A percentile compares a stretch with the other conserved stretches of the same genome.
phyloP scores from a whole-genome alignment of 2,329 filamentous ascomycete genomes.

The Epichloe amarillans region DNA sequence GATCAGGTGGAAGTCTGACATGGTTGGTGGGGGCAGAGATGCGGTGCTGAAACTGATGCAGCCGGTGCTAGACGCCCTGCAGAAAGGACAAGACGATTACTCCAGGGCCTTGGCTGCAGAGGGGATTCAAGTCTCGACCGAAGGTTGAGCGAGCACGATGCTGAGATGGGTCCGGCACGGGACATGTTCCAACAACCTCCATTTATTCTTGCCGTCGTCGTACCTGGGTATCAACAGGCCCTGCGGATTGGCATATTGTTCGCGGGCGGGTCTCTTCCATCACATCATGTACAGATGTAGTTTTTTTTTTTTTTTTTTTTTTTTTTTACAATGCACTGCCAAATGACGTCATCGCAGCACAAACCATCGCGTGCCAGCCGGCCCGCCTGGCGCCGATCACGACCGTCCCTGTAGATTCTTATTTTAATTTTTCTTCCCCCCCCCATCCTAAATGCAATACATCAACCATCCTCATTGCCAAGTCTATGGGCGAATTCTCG shows the following conservation, averaged over 20 bases:
- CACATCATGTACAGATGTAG: not conserved
- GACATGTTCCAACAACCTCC: not conserved
- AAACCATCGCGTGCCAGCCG: not conserved
- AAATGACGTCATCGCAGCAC: not conserved
- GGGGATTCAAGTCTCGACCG: conserved; percentile 33
- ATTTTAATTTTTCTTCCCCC: fast-evolving
- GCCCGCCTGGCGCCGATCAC: too few species aligned
- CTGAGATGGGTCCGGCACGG: not conserved
- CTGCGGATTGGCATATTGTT: not conserved
- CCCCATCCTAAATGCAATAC: too few species aligned
- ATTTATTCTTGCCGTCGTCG: not conserved
- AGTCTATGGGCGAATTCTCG: conserved; percentile 23
- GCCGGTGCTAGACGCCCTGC: conserved; percentile 58
- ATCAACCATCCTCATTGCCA: not conserved
- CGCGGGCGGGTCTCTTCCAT: not conserved
- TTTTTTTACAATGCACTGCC: not conserved
- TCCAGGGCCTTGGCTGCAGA: conserved; percentile 56
- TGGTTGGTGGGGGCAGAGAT: conserved; percentile 59
- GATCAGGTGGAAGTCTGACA: conserved; percentile 52
- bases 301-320: too few species aligned
- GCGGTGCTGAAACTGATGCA: conserved; percentile 65
- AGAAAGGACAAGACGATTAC: conserved; percentile 59
- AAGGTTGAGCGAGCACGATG: conserved; percentile 16
- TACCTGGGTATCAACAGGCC: not conserved
- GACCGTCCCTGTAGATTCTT: too few species aligned